Percentiles rank a stretch among this genome's conserved stretches.
These are phyloP conservation scores for Kwoniella newhampshirensis DNA, from an alignment of 768 basidiomycete genomes.

Conservation along the genomic window DNA sequence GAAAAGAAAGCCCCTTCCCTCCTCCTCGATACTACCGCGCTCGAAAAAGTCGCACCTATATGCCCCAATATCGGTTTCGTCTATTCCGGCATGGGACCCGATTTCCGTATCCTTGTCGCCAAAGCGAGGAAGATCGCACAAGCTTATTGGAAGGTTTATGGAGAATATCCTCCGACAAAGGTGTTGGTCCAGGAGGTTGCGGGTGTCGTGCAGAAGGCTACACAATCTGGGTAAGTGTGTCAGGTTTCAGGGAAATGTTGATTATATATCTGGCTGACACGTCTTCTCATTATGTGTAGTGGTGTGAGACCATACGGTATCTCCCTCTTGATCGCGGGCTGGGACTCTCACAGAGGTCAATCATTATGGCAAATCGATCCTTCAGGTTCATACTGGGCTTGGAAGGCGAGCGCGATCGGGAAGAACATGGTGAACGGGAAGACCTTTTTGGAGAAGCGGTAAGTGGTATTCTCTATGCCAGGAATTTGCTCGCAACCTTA, in stretches of 20 bases:
- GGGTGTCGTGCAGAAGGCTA: slow-evolving; percentile 97
- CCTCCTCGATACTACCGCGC: slow-evolving; percentile 94
- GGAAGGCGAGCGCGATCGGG: slow-evolving; percentile 99
- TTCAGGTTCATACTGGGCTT: slow-evolving; percentile 98
- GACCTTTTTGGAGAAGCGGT: slow-evolving; percentile 99
- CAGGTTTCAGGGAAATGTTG: too few relatives aligned
- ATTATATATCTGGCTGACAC: too few relatives aligned
- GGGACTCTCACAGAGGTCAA: slow-evolving; percentile 90
- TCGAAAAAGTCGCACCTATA: slow-evolving; percentile 94
- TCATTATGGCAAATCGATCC: slow-evolving; percentile 99
- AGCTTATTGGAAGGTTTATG: slow-evolving; percentile 98
- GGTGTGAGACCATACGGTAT: slow-evolving; percentile 99
- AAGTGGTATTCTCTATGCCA: too few relatives aligned
- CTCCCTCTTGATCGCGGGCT: slow-evolving; percentile 93
- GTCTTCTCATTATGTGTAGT: slow-evolving; percentile 57
- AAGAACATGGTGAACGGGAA: slow-evolving; percentile 99
- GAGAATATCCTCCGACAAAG: slow-evolving; percentile 95
- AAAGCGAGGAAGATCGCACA: slow-evolving; percentile 97
- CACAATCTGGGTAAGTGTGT: slow-evolving; percentile 91
- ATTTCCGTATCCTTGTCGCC: slow-evolving; percentile 89
- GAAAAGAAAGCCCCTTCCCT: slow-evolving; percentile 99
- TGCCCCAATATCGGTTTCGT: slow-evolving; percentile 99
- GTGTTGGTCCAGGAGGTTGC: slow-evolving; percentile 97
- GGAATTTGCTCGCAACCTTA: too few relatives aligned
- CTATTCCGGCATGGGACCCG: slow-evolving; percentile 99